These are phyloP conservation scores for Lizonia empirigonia DNA, from an alignment of 2,329 filamentous ascomycete species.

Conservation along the genomic window DNA sequence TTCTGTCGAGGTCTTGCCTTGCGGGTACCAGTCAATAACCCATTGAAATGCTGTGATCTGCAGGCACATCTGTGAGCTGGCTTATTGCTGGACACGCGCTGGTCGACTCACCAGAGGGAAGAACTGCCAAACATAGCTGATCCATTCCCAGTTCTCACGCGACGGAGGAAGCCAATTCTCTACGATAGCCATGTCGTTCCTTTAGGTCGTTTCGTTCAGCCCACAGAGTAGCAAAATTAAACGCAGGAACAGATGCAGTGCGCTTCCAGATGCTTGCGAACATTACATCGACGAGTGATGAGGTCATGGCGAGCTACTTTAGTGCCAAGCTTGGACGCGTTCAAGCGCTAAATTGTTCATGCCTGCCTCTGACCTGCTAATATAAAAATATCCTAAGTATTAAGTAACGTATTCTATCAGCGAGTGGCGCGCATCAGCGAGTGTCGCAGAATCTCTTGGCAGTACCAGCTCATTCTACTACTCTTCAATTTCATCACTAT, in stretches of 20 bases:
- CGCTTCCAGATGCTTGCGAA: neutral
- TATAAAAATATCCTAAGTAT: no score
- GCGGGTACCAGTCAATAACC: constrained; percentile 76
- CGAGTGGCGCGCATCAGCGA: no score
- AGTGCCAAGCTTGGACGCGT: constrained; percentile 6
- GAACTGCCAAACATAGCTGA: constrained; percentile 54
- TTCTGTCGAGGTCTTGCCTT: constrained; percentile 84
- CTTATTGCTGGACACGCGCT: neutral
- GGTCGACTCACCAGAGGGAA: constrained; percentile 54
- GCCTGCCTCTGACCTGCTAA: no score
- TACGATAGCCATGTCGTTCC: constrained; percentile 49
- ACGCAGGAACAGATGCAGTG: neutral
- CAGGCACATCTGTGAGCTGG: neutral
- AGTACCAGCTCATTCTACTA: no score
- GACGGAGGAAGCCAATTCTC: constrained; percentile 55
- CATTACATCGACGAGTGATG: constrained; percentile 4
- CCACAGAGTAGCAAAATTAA: neutral
- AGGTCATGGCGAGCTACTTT: constrained; percentile 6
- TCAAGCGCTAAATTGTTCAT: no score
- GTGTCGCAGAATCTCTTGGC: no score
- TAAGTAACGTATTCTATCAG: no score
- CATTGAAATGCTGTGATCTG: constrained; percentile 78
- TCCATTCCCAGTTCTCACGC: constrained; percentile 57
- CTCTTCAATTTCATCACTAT: no score
- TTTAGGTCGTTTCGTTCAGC: no score